These are phyloP conservation scores for Houttuynia cordata DNA, from an alignment of 164 flowering plant genomes.

Conservation along the genomic window DNA sequence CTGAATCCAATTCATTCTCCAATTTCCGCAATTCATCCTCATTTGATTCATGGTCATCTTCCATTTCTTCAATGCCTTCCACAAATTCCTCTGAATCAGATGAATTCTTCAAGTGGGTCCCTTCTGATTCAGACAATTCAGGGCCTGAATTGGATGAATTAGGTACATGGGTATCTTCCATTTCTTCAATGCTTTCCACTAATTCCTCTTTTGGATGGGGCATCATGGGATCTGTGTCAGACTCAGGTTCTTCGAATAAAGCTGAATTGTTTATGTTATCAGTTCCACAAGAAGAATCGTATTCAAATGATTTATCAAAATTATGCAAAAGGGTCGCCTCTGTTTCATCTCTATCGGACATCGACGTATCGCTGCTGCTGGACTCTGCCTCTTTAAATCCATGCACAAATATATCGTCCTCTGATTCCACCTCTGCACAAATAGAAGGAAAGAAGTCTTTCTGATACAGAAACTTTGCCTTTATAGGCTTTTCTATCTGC, in stretches of 20 bases:
- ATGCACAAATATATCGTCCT: constrained; percentile 15
- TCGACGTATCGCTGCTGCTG: constrained; percentile 21
- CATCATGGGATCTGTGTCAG: not conserved
- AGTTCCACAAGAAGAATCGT: too few species aligned
- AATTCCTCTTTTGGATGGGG: not conserved
- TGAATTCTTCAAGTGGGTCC: constrained; percentile 13
- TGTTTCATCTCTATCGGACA: constrained; percentile 18
- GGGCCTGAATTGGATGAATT: not conserved
- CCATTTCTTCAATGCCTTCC: not conserved
- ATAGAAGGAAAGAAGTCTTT: constrained; percentile 14
- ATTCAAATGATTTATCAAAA: not conserved
- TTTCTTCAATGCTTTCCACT: not conserved
- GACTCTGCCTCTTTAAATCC: constrained; percentile 20
- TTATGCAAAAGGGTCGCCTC: constrained; percentile 3
- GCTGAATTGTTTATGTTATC: not conserved
- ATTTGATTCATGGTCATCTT: constrained; percentile 1
- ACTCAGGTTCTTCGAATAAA: constrained; percentile 7
- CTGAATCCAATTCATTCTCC: constrained; percentile 12
- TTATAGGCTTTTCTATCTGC: not conserved
- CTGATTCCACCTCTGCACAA: constrained; percentile 34
- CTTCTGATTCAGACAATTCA: constrained; percentile 4
- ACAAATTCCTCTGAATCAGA: too few species aligned
- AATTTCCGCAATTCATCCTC: constrained; percentile 3
- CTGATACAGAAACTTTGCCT: constrained; percentile 7
- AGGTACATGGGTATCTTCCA: not conserved